Evolutionary conservation across 768 basidiomycete species (phyloP).

Genomic region (Psilocybe cubensis): DNA sequence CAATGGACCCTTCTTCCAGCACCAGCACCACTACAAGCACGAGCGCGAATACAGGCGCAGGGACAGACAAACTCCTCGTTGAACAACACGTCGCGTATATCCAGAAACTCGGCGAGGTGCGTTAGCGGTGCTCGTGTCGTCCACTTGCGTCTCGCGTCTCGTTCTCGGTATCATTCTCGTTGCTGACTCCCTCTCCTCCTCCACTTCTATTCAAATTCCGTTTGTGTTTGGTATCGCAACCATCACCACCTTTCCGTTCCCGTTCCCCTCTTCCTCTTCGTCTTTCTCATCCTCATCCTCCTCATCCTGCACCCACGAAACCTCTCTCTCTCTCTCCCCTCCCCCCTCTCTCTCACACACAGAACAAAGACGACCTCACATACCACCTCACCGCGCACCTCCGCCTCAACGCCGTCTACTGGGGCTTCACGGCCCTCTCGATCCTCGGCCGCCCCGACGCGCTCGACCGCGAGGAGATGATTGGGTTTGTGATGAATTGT

Average conservation of each 20-base stretch:
- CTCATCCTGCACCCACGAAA: not conserved
- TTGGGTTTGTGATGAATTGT: constrained; percentile 90
- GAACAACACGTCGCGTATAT: constrained; percentile 23
- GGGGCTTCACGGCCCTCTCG: constrained; percentile 89
- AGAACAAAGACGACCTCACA: constrained; percentile 82
- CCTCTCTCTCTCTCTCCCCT: not conserved
- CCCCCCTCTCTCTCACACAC: not conserved
- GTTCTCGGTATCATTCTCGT: no score
- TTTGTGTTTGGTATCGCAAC: no score
- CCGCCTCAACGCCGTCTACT: constrained; percentile 94
- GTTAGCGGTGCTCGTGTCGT: no score
- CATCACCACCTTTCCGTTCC: no score
- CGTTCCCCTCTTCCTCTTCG: no score
- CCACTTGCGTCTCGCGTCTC: not conserved
- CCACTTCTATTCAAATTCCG: no score
- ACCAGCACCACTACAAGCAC: no score
- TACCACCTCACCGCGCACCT: constrained; percentile 94
- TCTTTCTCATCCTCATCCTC: not conserved
- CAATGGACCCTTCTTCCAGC: no score
- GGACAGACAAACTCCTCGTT: constrained; percentile 11
- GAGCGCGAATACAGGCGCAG: no score
- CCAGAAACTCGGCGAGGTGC: constrained; percentile 23
- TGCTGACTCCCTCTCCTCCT: no score
- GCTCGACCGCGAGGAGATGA: constrained; percentile 80
- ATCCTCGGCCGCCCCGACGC: constrained; percentile 82